Conservation (phyloP, 1,284 basidiomycete genomes). For the Athelia sp. region DNA sequence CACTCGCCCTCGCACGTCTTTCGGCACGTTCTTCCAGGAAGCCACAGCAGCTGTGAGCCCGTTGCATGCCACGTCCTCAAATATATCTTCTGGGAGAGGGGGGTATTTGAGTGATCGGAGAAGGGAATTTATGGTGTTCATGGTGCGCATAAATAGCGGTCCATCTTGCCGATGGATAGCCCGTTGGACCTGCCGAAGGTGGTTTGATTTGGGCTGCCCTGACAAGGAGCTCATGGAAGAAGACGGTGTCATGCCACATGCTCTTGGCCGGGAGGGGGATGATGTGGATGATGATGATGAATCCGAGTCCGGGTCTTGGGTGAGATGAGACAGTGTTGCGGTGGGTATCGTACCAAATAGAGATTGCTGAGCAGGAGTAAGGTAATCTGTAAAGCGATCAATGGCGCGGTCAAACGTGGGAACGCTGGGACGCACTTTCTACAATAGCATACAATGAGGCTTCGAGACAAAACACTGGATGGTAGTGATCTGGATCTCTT, state of each 20-base stretch:
- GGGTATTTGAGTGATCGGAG: slow-evolving; percentile 63
- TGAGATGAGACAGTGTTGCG: slow-evolving; percentile 35
- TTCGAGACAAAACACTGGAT: slow-evolving; percentile 71
- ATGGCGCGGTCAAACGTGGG: slow-evolving; percentile 4
- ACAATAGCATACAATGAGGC: slow-evolving; percentile 62
- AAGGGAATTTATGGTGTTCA: slow-evolving; percentile 52
- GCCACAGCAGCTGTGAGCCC: slow-evolving; percentile 39
- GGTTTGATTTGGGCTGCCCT: slow-evolving; percentile 33
- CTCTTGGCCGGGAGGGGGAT: slow-evolving; percentile 20
- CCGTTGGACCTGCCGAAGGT: slow-evolving; percentile 56
- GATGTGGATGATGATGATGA: slow-evolving; percentile 36
- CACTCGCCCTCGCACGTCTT: slow-evolving; percentile 58
- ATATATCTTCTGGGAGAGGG: slow-evolving; percentile 40
- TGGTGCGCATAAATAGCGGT: slow-evolving; percentile 58
- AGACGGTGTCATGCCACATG: slow-evolving; percentile 17
- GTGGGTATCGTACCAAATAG: slow-evolving; percentile 62
- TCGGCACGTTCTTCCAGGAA: slow-evolving; percentile 53
- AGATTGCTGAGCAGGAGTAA: slow-evolving; percentile 56
- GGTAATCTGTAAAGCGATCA: slow-evolving; percentile 45
- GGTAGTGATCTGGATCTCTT: slow-evolving; percentile 76
- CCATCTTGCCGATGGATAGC: slow-evolving; percentile 62
- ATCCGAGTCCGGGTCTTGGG: too few species aligned
- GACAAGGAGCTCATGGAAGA: slow-evolving; percentile 9
- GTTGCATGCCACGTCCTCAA: slow-evolving; percentile 40
- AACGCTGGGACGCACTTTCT: slow-evolving; percentile 43